phyloP scores from a whole-genome alignment of 257 asterid genomes.

The Solanum chiquidenum region DNA sequence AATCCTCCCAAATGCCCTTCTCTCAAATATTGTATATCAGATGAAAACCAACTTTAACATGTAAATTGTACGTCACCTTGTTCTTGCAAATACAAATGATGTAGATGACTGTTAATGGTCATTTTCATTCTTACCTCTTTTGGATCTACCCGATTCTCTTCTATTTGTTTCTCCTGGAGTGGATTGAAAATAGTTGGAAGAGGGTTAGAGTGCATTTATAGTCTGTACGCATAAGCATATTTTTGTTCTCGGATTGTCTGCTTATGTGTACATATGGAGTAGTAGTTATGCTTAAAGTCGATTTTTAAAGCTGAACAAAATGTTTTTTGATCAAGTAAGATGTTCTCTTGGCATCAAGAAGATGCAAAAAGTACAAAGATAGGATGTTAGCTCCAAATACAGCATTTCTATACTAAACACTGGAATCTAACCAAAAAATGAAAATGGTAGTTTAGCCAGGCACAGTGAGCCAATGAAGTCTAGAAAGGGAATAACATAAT shows the following conservation, averaged over 20 bases:
- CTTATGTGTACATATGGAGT: not conserved
- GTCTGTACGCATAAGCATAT: not conserved
- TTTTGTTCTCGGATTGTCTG: not conserved
- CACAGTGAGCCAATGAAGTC: not conserved
- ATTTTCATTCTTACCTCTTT: not conserved
- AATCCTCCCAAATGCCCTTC: not conserved
- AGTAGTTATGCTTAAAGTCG: not conserved
- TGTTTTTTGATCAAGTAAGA: not conserved
- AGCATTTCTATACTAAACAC: not conserved
- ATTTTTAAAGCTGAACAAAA: not conserved
- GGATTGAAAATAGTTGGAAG: not conserved
- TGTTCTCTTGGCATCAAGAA: not conserved
- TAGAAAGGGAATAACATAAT: not conserved
- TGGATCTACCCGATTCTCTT: not conserved
- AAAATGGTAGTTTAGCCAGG: not conserved
- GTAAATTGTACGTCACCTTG: not conserved
- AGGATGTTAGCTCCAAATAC: not conserved
- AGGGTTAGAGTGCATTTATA: not conserved
- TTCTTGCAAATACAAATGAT: not conserved
- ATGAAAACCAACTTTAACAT: not conserved
- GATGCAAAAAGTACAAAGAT: not conserved
- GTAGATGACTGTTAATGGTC: not conserved
- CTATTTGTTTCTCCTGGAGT: not conserved
- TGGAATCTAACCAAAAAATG: not conserved
- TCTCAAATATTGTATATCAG: not conserved